phyloP scores from a whole-genome alignment of 2,329 filamentous ascomycete species.

The Scolecobasidium constrictum region DNA sequence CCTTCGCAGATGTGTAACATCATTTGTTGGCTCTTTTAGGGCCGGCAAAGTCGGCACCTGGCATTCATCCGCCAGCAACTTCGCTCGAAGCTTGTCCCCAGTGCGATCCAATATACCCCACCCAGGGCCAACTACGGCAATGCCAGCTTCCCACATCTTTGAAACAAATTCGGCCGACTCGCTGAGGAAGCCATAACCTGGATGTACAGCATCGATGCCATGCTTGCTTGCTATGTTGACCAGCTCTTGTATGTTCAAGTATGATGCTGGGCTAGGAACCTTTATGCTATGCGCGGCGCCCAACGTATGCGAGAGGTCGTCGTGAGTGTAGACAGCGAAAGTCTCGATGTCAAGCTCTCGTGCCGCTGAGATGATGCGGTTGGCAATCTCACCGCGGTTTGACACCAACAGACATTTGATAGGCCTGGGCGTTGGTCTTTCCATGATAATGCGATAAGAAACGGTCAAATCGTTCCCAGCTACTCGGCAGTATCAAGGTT shows the following conservation, averaged over 20 bases:
- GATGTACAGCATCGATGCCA: conserved; percentile 45
- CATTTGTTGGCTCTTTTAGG: conserved; percentile 32
- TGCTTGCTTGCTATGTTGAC: conserved; percentile 37
- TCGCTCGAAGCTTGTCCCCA: conserved; percentile 45
- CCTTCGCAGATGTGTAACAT: conserved; percentile 28
- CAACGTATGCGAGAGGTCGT: conserved; percentile 44
- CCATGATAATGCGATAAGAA: background rate
- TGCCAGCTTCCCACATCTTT: conserved; percentile 36
- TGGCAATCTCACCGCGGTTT: conserved; percentile 54
- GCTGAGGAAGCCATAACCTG: conserved; percentile 53
- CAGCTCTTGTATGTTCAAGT: conserved; percentile 41
- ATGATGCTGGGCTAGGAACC: conserved; percentile 39
- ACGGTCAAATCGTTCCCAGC: no score
- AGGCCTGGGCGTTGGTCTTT: conserved; percentile 18
- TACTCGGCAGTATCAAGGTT: no score
- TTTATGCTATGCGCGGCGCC: conserved; percentile 40
- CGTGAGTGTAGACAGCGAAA: conserved; percentile 43
- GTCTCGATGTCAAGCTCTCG: conserved; percentile 47
- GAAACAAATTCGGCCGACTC: conserved; percentile 41
- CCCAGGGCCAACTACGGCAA: conserved; percentile 43
- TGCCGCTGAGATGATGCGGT: conserved; percentile 48
- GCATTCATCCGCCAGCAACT: conserved; percentile 39
- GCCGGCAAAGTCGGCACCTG: conserved; percentile 42
- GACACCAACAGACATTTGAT: conserved; percentile 43
- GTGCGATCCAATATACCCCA: conserved; percentile 46